Conservation (phyloP, 371 early-diverging fungal genomes). For the Parasitella parasitica region DNA sequence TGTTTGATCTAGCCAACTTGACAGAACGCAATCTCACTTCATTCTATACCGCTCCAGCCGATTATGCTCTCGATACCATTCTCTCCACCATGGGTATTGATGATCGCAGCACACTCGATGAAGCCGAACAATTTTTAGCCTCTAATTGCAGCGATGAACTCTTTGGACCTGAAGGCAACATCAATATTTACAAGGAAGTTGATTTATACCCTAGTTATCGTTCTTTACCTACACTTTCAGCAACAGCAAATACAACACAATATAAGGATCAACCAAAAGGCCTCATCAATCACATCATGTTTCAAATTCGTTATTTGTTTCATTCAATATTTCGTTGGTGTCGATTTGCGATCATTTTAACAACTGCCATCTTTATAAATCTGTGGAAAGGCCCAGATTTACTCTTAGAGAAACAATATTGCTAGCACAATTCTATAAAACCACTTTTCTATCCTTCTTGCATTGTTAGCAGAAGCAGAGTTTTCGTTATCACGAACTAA, state of each 20-base stretch:
- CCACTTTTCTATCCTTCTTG: neutral
- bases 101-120: constrained; percentile 20
- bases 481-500: neutral
- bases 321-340: constrained; percentile 54
- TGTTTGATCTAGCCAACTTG: constrained; percentile 22
- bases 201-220: constrained; percentile 22
- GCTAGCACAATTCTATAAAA: neutral
- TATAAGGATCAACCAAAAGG: constrained; percentile 1
- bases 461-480: neutral
- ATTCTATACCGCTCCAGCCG: constrained; percentile 33
- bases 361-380: constrained; percentile 54
- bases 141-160: constrained; percentile 4
- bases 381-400: constrained; percentile 61
- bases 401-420: constrained; percentile 13
- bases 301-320: constrained; percentile 34
- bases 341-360: constrained; percentile 52
- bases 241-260: neutral
- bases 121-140: constrained; percentile 18
- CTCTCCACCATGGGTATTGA: constrained; percentile 26
- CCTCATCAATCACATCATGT: constrained; percentile 10
- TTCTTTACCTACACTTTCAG: neutral
- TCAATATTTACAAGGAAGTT: constrained; percentile 7
- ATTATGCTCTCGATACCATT: constrained; percentile 29
- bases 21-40: constrained; percentile 33
- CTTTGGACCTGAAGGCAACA: constrained; percentile 19